A percentile compares a stretch with the other conserved stretches of the same genome.
These are phyloP conservation scores for Tuber brumale DNA, from an alignment of 495 filamentous ascomycete genomes.

Conservation along the genomic window DNA sequence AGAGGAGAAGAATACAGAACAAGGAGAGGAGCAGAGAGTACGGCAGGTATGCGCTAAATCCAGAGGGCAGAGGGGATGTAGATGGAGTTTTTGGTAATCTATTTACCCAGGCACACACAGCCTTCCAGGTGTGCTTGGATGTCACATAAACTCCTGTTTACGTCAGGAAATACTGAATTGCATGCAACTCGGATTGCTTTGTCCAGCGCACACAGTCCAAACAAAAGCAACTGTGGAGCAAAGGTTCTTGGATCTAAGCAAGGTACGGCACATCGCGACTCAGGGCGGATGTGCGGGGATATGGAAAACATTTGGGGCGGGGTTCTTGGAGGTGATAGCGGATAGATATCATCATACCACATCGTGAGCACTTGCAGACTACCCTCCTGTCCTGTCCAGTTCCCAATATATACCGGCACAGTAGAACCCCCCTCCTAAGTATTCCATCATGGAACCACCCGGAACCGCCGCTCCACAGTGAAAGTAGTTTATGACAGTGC, in stretches of 20 bases:
- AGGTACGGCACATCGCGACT: not conserved
- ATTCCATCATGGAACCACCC: not conserved
- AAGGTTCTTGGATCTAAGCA: not conserved
- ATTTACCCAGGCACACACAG: slow-evolving; percentile 2
- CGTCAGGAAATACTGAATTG: not conserved
- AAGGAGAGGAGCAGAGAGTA: not conserved
- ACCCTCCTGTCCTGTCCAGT: not conserved
- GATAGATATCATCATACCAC: not conserved
- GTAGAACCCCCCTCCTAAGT: not conserved
- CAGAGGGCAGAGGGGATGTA: not conserved
- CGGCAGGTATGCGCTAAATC: not conserved
- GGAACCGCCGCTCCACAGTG: not conserved
- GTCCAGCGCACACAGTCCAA: not conserved
- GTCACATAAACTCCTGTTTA: not conserved
- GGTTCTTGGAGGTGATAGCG: not conserved
- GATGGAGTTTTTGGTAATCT: not conserved
- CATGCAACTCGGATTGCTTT: not conserved
- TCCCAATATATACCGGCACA: not conserved
- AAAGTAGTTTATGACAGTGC: not conserved
- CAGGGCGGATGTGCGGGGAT: not conserved
- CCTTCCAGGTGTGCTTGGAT: not conserved
- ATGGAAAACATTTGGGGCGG: not conserved
- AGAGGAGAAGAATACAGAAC: not conserved
- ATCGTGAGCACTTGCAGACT: not conserved
- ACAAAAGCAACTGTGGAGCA: not conserved